These are phyloP conservation scores for Diplodia sapinea DNA, from an alignment of 2,329 filamentous ascomycete species.

Conservation along the genomic window DNA sequence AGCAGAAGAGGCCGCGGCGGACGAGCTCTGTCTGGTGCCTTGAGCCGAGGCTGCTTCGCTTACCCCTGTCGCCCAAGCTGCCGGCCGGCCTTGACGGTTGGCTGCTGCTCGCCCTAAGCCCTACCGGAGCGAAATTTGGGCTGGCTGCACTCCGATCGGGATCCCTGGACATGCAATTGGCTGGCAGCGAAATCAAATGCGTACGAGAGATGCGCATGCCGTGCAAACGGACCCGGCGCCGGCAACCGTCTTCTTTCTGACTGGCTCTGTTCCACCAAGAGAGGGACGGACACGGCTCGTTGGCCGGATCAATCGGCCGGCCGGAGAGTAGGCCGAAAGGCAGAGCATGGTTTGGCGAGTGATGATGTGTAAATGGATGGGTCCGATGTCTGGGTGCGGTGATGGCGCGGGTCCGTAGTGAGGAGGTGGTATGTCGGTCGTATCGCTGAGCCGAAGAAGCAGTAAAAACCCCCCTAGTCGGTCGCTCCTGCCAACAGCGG, in stretches of 20 bases:
- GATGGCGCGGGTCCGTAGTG: no score
- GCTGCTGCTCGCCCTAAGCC: slow-evolving; percentile 6
- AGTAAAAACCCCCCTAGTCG: no score
- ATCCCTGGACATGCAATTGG: neutral
- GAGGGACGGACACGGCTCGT: neutral
- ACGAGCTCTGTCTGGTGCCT: neutral
- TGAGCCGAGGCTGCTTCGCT: slow-evolving; percentile 21
- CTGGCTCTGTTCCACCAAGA: neutral
- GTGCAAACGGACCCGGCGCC: neutral
- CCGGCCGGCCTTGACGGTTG: neutral
- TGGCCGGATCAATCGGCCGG: slow-evolving; percentile 8
- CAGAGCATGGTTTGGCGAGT: neutral
- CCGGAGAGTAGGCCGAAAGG: neutral
- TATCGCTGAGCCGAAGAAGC: no score
- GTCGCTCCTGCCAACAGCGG: no score
- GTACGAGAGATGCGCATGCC: neutral
- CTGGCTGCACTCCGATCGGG: neutral
- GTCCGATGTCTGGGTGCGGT: neutral
- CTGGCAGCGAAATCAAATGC: neutral
- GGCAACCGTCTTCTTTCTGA: neutral
- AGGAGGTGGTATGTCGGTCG: no score
- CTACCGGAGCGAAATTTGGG: slow-evolving; percentile 3
- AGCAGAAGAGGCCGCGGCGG: neutral
- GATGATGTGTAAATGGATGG: neutral
- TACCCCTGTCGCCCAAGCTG: slow-evolving; percentile 10